Base-by-base conservation (phyloP, 441 rosid genomes). In the Adansonia gregorii region DNA sequence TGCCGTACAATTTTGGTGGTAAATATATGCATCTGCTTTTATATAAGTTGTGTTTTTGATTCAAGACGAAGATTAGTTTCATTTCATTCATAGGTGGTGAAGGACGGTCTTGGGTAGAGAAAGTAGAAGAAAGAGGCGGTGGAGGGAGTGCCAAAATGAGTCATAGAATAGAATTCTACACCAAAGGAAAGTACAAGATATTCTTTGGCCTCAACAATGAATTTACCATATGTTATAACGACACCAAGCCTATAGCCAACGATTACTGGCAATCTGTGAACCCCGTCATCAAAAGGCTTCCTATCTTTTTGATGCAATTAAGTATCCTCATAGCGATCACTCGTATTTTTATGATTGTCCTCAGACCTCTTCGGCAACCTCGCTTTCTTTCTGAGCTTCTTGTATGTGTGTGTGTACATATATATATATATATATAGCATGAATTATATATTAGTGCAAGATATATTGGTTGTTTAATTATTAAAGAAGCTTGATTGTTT, bases 301-400 rank as follows among this genome's bases (percentile, higher is more conserved):
- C 89, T 5, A 56, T 77, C 41, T 84, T 84, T 72, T 66, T 79
- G 46, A 22, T 83, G 79, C 89, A 84, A 73, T 7, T 81, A 27
- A 66, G 81, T 14, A 0, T 81, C 19, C 68, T 83, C 49, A 72
- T 86, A 17, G 46, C 76, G n/a, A 1, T 70, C 19, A 78, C 81
- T 1, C 82, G 82, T 20, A 0, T 75, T n/a, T 54, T 83, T 48
- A 72, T 77, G 4, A 75, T 80, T 67, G 6, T 86, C 75, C 71
- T 84, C 81, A 77, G 67, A 51, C 87, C 83, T 41, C 49, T 84
- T 35, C 84, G 74, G 12, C 89, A 81, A 45, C 87, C 87, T 9
- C 87, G 82, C 1, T 79, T 86, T 19, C 31, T 86, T 11, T 48
- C 83, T 0, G 83, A 86, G 68, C 64, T 86, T 48, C 5, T 86